Conservation (phyloP, 169 alveolate genomes). For the Theileria annulata region DNA sequence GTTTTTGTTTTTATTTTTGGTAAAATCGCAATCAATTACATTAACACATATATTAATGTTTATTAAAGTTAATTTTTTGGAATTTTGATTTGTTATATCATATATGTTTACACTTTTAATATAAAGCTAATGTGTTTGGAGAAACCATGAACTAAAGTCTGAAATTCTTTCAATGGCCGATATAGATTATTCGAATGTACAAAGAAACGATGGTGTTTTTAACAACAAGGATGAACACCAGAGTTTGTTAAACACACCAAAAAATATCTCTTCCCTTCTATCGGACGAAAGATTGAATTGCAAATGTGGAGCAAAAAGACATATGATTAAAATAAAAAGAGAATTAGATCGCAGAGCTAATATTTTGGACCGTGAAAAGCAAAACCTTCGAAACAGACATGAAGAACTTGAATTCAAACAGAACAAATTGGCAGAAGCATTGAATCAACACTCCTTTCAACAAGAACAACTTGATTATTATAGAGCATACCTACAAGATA, state of each 20-base stretch:
- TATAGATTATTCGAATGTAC: conserved; percentile 6
- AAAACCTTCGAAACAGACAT: conserved; percentile 7
- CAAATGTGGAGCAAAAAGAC: conserved; percentile 60
- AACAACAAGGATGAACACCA: conserved; percentile 17
- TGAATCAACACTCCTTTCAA: conserved; percentile 22
- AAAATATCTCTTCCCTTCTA: not conserved
- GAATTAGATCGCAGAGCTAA: conserved; percentile 32
- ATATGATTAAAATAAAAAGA: conserved; percentile 39
- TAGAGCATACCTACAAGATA: conserved; percentile 58
- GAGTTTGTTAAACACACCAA: conserved; percentile 1
- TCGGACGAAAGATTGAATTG: conserved; percentile 34
- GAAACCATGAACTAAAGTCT: conserved; percentile 1
- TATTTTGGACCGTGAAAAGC: conserved; percentile 39
- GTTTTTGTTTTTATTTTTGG: conserved; percentile 20
- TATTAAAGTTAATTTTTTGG: not conserved
- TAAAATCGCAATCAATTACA: not conserved
- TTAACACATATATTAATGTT: not conserved
- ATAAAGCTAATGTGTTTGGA: not conserved
- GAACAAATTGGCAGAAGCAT: conserved; percentile 16
- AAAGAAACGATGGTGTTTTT: conserved; percentile 11
- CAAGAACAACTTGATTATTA: conserved; percentile 58
- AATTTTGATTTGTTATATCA: not conserved
- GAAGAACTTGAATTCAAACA: conserved; percentile 42
- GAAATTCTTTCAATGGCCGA: conserved; percentile 15
- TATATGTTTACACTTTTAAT: not conserved